phyloP scores from a whole-genome alignment of 176 grass and related monocot species.

The Elaeis guineensis region DNA sequence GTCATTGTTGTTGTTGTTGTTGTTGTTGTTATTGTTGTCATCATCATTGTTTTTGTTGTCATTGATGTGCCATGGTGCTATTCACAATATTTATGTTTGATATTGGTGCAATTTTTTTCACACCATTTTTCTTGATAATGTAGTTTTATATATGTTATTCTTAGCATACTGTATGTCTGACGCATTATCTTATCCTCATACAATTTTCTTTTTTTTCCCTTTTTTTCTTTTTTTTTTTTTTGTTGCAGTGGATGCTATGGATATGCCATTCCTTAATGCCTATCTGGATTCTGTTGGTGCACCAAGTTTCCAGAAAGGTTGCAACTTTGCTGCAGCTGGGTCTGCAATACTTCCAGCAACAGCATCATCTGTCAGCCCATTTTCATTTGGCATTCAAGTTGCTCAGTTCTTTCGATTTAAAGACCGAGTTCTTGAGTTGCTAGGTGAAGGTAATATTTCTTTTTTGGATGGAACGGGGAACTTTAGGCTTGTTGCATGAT shows the following conservation, averaged over 20 bases:
- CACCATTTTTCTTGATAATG: too few species aligned
- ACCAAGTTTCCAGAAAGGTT: conserved; percentile 64
- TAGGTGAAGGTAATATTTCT: conserved; percentile 39
- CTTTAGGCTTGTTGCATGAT: too few species aligned
- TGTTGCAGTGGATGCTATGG: conserved; percentile 73
- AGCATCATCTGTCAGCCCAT: conserved; percentile 83
- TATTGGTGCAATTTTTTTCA: too few species aligned
- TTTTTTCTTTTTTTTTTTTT: conserved; percentile 13
- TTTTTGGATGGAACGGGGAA: too few species aligned
- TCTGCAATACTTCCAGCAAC: conserved; percentile 91
- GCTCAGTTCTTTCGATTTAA: conserved; percentile 88
- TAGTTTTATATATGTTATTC: too few species aligned
- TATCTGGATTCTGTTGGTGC: conserved; percentile 83
- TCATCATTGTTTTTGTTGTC: too few species aligned
- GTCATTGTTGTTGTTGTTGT: too few species aligned
- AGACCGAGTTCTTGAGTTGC: conserved; percentile 56
- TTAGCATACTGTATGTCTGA: too few species aligned
- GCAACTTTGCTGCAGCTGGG: conserved; percentile 92
- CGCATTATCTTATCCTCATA: too few species aligned
- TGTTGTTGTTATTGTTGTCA: too few species aligned
- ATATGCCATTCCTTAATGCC: conserved; percentile 73
- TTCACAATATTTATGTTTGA: too few species aligned
- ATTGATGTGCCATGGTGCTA: too few species aligned
- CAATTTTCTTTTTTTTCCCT: conserved; percentile 3
- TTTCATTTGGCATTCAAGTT: conserved; percentile 83